A percentile compares a stretch with the other conserved stretches of the same genome.
phyloP scores from a whole-genome alignment of 2,329 filamentous ascomycete genomes.

The Aureobasidium zeae region DNA sequence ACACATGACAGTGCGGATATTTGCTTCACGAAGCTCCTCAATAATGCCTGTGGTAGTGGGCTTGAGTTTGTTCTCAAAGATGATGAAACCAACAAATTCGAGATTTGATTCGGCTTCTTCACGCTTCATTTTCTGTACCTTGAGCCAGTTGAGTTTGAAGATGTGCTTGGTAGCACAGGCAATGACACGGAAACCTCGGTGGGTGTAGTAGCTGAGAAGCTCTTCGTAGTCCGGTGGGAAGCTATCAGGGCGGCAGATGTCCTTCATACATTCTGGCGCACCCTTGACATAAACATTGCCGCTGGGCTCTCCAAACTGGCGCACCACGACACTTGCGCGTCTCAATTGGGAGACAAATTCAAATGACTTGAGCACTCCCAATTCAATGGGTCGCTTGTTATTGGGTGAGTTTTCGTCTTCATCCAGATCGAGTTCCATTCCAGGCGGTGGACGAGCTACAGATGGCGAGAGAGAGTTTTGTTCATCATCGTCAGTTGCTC shows the following conservation, averaged over 20 bases:
- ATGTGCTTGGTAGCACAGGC: slow-evolving; percentile 87
- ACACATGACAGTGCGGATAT: slow-evolving; percentile 88
- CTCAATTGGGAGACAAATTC: slow-evolving; percentile 92
- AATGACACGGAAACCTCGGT: slow-evolving; percentile 92
- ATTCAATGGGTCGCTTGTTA: slow-evolving; percentile 55
- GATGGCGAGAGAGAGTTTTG: slow-evolving; percentile 73
- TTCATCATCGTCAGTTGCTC: slow-evolving; percentile 61
- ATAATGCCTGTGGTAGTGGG: slow-evolving; percentile 73
- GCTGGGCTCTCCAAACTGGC: slow-evolving; percentile 74
- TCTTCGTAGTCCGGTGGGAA: slow-evolving; percentile 88
- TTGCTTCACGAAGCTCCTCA: slow-evolving; percentile 69
- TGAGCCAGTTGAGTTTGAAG: slow-evolving; percentile 82
- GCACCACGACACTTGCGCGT: slow-evolving; percentile 84
- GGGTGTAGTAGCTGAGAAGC: slow-evolving; percentile 80
- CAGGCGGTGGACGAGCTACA: slow-evolving; percentile 68
- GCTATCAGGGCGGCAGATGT: slow-evolving; percentile 76
- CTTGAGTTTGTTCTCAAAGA: slow-evolving; percentile 98
- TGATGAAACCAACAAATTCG: slow-evolving; percentile 89
- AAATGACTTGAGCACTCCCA: slow-evolving; percentile 84
- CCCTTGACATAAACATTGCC: slow-evolving; percentile 92
- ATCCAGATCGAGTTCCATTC: slow-evolving; percentile 49
- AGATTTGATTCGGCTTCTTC: slow-evolving; percentile 73
- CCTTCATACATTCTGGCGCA: slow-evolving; percentile 90
- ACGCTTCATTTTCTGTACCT: slow-evolving; percentile 87
- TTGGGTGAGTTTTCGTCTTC: slow-evolving; percentile 37